Percentiles rank a stretch among this genome's conserved stretches.
These are phyloP conservation scores for Coix lacrymajobi DNA, from an alignment of 176 grass and related monocot species.

Conservation along the genomic window DNA sequence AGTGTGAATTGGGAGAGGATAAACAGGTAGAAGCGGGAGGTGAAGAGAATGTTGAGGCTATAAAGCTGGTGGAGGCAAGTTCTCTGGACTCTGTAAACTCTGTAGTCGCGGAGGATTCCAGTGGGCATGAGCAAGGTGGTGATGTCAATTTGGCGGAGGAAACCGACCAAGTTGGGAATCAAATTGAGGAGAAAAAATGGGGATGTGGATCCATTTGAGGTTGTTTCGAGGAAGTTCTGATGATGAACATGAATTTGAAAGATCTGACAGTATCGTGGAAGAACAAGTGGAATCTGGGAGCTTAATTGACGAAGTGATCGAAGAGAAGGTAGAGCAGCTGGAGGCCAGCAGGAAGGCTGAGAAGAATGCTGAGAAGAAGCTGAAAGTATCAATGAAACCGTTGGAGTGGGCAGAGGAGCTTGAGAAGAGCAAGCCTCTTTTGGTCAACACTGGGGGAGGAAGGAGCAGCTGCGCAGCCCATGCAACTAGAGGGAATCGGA, in stretches of 20 bases:
- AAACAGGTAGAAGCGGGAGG: neutral
- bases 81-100: slow-evolving; percentile 11
- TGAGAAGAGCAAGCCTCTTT: slow-evolving; percentile 89
- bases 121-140: slow-evolving; percentile 4
- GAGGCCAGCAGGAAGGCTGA: slow-evolving; percentile 56
- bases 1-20: slow-evolving; percentile 15
- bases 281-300: slow-evolving; percentile 33
- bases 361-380: slow-evolving; percentile 65
- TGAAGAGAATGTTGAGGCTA: slow-evolving; percentile 25
- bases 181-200: neutral
- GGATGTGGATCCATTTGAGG: neutral
- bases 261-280: neutral
- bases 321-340: slow-evolving; percentile 45
- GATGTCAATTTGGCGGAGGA: neutral
- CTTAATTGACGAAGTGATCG: slow-evolving; percentile 55
- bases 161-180: neutral
- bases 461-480: slow-evolving; percentile 84
- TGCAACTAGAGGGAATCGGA: slow-evolving; percentile 86
- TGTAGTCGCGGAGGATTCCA: neutral
- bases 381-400: slow-evolving; percentile 63
- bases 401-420: slow-evolving; percentile 83
- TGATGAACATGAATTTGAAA: slow-evolving; percentile 13
- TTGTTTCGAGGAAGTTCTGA: slow-evolving; percentile 12
- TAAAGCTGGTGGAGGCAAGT: neutral
- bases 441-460: slow-evolving; percentile 88